Conservation (phyloP, 192 early-diverging fungal species). For the Mortierella antarctica region DNA sequence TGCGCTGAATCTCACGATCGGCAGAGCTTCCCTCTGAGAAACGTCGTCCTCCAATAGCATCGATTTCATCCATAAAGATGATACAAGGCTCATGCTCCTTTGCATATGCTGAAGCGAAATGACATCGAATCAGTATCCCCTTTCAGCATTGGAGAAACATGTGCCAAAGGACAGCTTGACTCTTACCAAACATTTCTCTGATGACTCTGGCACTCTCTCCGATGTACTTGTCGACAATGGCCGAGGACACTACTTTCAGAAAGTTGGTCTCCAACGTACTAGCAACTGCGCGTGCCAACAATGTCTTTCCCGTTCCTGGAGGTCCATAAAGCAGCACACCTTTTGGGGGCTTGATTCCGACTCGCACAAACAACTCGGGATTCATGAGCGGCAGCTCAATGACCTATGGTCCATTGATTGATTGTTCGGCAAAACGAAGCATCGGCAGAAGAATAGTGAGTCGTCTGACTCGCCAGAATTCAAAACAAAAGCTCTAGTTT, state of each 20-base stretch:
- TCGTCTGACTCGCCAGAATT: too few species aligned
- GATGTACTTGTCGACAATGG: constrained; percentile 99
- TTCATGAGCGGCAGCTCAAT: constrained; percentile 99
- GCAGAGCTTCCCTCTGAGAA: constrained; percentile 99
- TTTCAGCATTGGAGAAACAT: too few species aligned
- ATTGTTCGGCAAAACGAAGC: too few species aligned
- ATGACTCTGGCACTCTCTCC: constrained; percentile 97
- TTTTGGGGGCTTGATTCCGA: constrained; percentile 98
- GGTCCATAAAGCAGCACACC: constrained; percentile 97
- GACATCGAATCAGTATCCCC: too few species aligned
- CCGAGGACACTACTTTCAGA: constrained; percentile 97
- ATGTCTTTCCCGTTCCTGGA: constrained; percentile 98
- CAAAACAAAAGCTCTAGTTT: too few species aligned
- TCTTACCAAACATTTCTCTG: constrained; percentile 97
- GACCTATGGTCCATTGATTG: constrained; percentile 59
- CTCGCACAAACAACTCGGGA: constrained; percentile 96
- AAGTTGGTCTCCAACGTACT: constrained; percentile 98
- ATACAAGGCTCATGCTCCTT: constrained; percentile 99
- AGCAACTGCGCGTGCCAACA: constrained; percentile 97
- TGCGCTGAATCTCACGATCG: constrained; percentile 99
- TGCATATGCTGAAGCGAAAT: constrained; percentile 76
- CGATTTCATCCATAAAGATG: constrained; percentile 99
- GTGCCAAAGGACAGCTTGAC: too few species aligned
- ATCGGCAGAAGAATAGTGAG: too few species aligned
- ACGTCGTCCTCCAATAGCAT: constrained; percentile 98